Evolutionary conservation across 768 basidiomycete species (phyloP), one percentile per base, ranked within the genome.

Genomic region (Pholiota microspora): DNA sequence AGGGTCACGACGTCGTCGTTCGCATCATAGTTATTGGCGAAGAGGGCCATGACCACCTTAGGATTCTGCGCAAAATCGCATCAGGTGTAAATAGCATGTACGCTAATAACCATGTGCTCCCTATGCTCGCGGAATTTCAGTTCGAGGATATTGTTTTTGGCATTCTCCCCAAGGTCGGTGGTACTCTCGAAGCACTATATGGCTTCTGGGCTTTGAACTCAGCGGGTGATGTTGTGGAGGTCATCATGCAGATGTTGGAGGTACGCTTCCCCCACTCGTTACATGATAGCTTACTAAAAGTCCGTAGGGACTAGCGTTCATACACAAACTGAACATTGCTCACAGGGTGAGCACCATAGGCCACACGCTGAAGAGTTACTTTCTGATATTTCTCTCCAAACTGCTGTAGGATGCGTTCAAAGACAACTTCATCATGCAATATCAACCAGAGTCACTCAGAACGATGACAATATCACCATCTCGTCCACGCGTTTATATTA

Each of bases 351-450:
- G 64, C 58, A 21, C 12, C 40, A 3, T n/a, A n/a, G n/a, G n/a
- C n/a, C n/a, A 3, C 28, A 44, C 13, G 10, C 38, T 7, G 28
- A 9, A 12, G 3, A 18, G 16, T 15, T 31, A 16, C 13, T 21
- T 6, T 45, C 5, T 25, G 24, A 15, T 1, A 10, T 1, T 42
- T 45, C 6, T 9, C 23, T n/a, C n/a, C n/a, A n/a, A n/a, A n/a
- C n/a, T n/a, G n/a, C n/a, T 3, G 3, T 34, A 71, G 68, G 67
- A 71, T 40, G 65, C 67, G 10, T 68, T 67, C 50, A 56, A 40
- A 9, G 66, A 69, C 48, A 71, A 72, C 51, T 71, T 69, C 45
- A 47, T 70, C 2, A 42, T 70, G 3, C 62, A 72, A 48, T 69
- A 63, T 61, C 62, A 68, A 4, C 70, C 70, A 1, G 66, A 71